These are phyloP conservation scores for Epichloe scottii DNA, from an alignment of 2,329 filamentous ascomycete genomes.

Conservation along the genomic window DNA sequence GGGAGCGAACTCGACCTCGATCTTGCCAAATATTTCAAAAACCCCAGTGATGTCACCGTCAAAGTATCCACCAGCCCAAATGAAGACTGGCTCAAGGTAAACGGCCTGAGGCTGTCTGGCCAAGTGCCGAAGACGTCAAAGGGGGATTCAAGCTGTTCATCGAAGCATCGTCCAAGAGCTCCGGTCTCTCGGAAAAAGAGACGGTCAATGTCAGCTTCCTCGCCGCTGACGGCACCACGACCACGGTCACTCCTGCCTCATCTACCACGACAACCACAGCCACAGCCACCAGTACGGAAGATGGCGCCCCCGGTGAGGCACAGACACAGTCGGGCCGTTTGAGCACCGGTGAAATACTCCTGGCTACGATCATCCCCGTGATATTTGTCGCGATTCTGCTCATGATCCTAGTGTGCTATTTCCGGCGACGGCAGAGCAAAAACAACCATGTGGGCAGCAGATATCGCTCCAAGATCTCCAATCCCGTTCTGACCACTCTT, in stretches of 20 bases:
- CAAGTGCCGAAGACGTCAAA: conserved; percentile 23
- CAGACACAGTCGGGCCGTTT: conserved; percentile 12
- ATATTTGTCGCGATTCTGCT: conserved; percentile 22
- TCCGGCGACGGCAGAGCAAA: conserved; percentile 18
- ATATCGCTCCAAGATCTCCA: conserved; percentile 20
- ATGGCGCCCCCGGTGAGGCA: conserved; percentile 6
- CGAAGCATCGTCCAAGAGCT: conserved; percentile 20
- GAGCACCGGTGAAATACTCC: conserved; percentile 23
- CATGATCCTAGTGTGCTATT: conserved; percentile 21
- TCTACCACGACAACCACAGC: conserved; percentile 13
- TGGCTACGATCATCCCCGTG: conserved; percentile 33
- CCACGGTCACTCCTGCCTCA: conserved; percentile 10
- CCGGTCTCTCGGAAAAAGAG: conserved; percentile 24
- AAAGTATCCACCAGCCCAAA: conserved; percentile 23
- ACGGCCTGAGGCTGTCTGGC: conserved; percentile 28
- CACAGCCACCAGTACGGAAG: conserved; percentile 12
- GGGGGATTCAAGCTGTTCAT: conserved; percentile 21
- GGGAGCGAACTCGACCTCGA: conserved; percentile 31
- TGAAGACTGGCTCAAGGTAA: conserved; percentile 30
- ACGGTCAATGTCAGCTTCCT: conserved; percentile 24
- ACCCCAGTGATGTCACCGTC: conserved; percentile 26
- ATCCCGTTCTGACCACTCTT: conserved; percentile 18
- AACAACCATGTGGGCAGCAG: conserved; percentile 17
- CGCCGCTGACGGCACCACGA: conserved; percentile 13
- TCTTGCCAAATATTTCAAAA: conserved; percentile 28